These are phyloP conservation scores for Irpex sp. DNA, from an alignment of 1,284 basidiomycete genomes.

Conservation along the genomic window DNA sequence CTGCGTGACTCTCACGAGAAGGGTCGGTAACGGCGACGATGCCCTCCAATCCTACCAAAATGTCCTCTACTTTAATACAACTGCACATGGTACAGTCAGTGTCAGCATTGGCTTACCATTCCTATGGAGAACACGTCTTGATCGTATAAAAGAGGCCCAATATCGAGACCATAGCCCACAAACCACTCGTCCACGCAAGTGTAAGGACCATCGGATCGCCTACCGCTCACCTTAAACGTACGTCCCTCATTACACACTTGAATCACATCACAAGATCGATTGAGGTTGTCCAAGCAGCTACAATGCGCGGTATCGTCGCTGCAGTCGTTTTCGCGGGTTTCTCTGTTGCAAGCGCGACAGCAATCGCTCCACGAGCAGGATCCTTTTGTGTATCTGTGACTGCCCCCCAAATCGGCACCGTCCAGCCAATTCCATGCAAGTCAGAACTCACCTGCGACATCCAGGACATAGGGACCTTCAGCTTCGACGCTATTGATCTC, in stretches of 20 bases:
- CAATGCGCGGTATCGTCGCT: background rate
- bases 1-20: background rate
- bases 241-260: too few relatives aligned
- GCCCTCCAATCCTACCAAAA: background rate
- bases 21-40: background rate
- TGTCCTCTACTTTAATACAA: background rate
- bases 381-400: background rate
- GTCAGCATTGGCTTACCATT: background rate
- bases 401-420: background rate
- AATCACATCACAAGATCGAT: too few relatives aligned
- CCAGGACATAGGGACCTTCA: background rate
- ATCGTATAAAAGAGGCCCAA: background rate
- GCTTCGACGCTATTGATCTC: background rate
- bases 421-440: background rate
- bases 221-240: too few relatives aligned
- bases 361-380: background rate
- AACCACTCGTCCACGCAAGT: too few relatives aligned
- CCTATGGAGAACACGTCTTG: background rate
- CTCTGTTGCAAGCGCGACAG: background rate
- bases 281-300: background rate
- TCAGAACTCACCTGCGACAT: background rate
- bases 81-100: background rate
- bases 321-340: background rate
- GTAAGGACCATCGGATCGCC: too few relatives aligned
- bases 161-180: too few relatives aligned